phyloP scores from a whole-genome alignment of 192 early-diverging fungal species.

The Coemansia sp. region DNA sequence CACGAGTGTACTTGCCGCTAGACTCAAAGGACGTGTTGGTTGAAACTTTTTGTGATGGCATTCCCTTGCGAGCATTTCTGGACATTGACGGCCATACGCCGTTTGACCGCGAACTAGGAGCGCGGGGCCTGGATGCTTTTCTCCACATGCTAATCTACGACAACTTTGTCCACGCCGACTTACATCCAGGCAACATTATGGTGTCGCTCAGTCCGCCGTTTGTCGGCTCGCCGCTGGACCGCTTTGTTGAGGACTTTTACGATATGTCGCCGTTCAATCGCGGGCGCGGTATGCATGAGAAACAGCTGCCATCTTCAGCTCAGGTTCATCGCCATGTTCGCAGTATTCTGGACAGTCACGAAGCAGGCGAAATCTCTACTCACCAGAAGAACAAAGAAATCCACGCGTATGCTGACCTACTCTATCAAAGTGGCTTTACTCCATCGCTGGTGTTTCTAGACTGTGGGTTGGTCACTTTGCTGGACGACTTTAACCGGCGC shows the following conservation, averaged over 20 bases:
- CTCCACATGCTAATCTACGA: conserved; percentile 90
- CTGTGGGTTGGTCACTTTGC: conserved; percentile 81
- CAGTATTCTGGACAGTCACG: conserved; percentile 18
- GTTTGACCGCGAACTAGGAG: conserved; percentile 75
- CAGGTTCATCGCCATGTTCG: conserved; percentile 38
- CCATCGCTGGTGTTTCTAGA: conserved; percentile 85
- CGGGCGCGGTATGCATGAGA: conserved; percentile 7
- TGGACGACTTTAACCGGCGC: conserved; percentile 67
- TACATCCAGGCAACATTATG: conserved; percentile 94
- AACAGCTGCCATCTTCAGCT: conserved; percentile 18
- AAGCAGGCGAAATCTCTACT: conserved; percentile 15
- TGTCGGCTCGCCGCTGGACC: conserved; percentile 54
- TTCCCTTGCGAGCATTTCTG: conserved; percentile 76
- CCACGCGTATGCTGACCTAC: conserved; percentile 30
- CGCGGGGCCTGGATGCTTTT: conserved; percentile 78
- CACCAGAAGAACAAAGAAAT: conserved; percentile 16
- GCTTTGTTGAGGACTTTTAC: conserved; percentile 48
- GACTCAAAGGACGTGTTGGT: conserved; percentile 65
- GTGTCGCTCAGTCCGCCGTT: conserved; percentile 72
- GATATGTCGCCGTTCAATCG: conserved; percentile 49
- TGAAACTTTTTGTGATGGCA: conserved; percentile 77
- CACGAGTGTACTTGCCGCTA: conserved; percentile 54
- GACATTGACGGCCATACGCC: conserved; percentile 56
- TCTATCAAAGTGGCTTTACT: conserved; percentile 68
- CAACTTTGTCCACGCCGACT: conserved; percentile 92